phyloP scores from a whole-genome alignment of 495 filamentous ascomycete genomes.

The Xylaria intraflava region DNA sequence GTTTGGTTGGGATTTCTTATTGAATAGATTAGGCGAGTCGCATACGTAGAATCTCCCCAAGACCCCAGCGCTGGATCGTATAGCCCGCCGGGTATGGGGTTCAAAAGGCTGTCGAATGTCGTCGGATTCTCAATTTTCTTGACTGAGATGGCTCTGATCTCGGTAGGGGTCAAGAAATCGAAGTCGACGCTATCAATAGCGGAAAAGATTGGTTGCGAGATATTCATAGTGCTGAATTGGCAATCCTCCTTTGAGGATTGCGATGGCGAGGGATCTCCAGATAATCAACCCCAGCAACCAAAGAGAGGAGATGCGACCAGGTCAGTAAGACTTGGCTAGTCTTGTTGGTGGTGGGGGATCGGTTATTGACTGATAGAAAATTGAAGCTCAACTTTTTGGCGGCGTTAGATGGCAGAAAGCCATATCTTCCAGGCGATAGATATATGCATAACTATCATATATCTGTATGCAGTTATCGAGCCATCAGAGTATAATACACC shows the following conservation, averaged over 20 bases:
- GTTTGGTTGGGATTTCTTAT: neutral
- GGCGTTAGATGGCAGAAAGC: constrained; percentile 22
- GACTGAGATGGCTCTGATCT: constrained; percentile 84
- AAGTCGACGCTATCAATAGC: constrained; percentile 85
- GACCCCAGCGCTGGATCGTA: constrained; percentile 94
- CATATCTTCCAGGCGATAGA: neutral
- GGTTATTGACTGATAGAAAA: constrained; percentile 9
- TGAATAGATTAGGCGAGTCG: neutral
- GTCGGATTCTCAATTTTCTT: constrained; percentile 83
- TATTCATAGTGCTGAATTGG: constrained; percentile 53
- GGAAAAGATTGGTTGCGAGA: constrained; percentile 81
- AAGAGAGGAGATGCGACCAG: neutral
- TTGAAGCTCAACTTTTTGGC: constrained; percentile 30
- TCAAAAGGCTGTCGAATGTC: constrained; percentile 82
- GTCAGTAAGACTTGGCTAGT: constrained; percentile 4
- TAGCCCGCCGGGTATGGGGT: constrained; percentile 79
- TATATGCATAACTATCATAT: neutral
- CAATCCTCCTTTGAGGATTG: constrained; percentile 11
- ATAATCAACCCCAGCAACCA: neutral
- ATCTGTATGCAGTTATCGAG: no score
- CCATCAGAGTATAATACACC: no score
- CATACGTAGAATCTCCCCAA: constrained; percentile 74
- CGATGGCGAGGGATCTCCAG: neutral
- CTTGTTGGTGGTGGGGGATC: constrained; percentile 1
- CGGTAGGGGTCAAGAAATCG: constrained; percentile 66